Conservation (phyloP, 768 basidiomycete genomes). For the Tylopilus intermedius region DNA sequence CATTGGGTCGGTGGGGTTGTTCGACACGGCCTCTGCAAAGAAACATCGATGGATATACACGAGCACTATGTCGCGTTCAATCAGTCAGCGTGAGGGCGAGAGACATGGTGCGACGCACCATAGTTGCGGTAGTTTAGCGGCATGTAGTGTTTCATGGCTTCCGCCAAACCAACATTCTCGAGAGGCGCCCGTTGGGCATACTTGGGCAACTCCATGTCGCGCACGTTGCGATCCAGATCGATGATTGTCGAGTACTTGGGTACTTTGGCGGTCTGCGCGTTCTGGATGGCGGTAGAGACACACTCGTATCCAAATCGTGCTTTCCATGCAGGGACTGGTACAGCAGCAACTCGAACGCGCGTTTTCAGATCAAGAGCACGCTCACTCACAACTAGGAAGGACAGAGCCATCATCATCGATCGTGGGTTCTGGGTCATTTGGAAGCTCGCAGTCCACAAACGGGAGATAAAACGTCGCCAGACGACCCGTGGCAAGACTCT, state of each 20-base stretch:
- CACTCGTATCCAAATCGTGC: conserved; percentile 64
- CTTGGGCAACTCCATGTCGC: conserved; percentile 61
- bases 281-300: conserved; percentile 63
- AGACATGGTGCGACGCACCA: conserved; percentile 38
- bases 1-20: conserved; percentile 62
- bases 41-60: conserved; percentile 72
- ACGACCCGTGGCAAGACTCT: conserved; percentile 69
- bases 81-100: background rate
- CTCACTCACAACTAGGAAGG: conserved; percentile 53
- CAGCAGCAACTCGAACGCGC: background rate
- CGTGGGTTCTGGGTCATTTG: conserved; percentile 54
- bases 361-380: background rate
- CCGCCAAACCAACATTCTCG: conserved; percentile 45
- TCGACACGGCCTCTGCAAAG: conserved; percentile 68
- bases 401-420: conserved; percentile 55
- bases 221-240: conserved; percentile 60
- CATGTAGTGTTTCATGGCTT: conserved; percentile 74
- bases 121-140: conserved; percentile 67
- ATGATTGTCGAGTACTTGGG: conserved; percentile 60
- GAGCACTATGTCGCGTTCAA: conserved; percentile 40
- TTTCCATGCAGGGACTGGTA: conserved; percentile 63
- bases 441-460: conserved; percentile 69
- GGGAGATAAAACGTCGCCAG: conserved; percentile 64
- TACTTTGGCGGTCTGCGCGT: conserved; percentile 58
- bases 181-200: conserved; percentile 53